A percentile compares a stretch with the other conserved stretches of the same genome.
These are phyloP conservation scores for Lactarius trivialis DNA, from an alignment of 768 basidiomycete genomes.

Conservation along the genomic window DNA sequence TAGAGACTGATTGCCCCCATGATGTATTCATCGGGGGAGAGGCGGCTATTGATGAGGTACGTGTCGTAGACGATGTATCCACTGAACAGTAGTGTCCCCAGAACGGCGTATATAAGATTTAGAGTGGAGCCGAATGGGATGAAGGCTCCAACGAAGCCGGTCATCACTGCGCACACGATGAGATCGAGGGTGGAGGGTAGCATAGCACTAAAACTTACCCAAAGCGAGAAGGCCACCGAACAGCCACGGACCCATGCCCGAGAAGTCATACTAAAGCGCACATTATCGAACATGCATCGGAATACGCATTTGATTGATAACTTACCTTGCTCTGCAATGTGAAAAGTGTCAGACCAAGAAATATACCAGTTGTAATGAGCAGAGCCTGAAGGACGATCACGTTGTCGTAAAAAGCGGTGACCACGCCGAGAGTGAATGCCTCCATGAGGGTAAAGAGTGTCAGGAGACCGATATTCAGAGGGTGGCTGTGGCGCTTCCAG, in stretches of 20 bases:
- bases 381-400: constrained; percentile 80
- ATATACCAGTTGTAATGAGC: constrained; percentile 88
- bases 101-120: constrained; percentile 74
- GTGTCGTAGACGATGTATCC: constrained; percentile 92
- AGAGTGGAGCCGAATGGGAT: constrained; percentile 78
- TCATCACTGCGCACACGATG: constrained; percentile 50
- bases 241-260: constrained; percentile 84
- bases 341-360: constrained; percentile 89
- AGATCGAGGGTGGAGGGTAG: background rate
- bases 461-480: constrained; percentile 79
- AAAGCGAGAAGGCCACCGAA: constrained; percentile 80
- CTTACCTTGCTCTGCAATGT: constrained; percentile 88
- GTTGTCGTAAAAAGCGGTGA: constrained; percentile 69
- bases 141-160: constrained; percentile 77
- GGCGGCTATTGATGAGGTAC: constrained; percentile 76
- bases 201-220: constrained; percentile 36
- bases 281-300: background rate
- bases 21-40: constrained; percentile 92
- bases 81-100: constrained; percentile 78
- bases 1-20: constrained; percentile 90
- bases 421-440: constrained; percentile 82
- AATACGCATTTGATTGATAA: background rate
- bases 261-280: constrained; percentile 79
- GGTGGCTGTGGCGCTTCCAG: constrained; percentile 91
- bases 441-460: constrained; percentile 88